Conservation (phyloP, 1,284 basidiomycete genomes). For the Tylopilus sp. region DNA sequence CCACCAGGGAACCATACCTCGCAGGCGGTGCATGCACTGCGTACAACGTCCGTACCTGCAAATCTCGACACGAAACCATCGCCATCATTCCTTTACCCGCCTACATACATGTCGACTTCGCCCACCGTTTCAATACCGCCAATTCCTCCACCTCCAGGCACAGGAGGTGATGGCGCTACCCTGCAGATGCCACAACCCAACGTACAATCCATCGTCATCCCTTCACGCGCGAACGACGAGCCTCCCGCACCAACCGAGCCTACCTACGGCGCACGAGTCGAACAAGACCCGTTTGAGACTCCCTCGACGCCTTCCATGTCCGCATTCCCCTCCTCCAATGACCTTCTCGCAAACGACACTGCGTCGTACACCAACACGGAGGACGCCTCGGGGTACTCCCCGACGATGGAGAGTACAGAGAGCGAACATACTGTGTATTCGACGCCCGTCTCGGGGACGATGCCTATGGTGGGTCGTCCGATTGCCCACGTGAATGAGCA, state of each 20-base stretch:
- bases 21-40: conserved; percentile 63
- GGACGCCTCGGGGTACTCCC: conserved; percentile 4
- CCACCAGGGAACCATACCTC: conserved; percentile 54
- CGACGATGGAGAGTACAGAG: conserved; percentile 17
- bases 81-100: conserved; percentile 41
- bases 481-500: neutral
- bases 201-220: conserved; percentile 37
- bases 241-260: conserved; percentile 42
- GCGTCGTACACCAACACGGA: conserved; percentile 4
- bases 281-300: conserved; percentile 38
- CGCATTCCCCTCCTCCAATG: conserved; percentile 36
- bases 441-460: conserved; percentile 25
- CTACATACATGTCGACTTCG: conserved; percentile 15
- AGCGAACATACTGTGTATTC: conserved; percentile 34
- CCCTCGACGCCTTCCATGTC: conserved; percentile 41
- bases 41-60: conserved; percentile 32
- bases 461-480: conserved; percentile 16
- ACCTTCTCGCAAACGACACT: conserved; percentile 17
- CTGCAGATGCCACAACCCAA: conserved; percentile 11
- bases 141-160: conserved; percentile 27
- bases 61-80: conserved; percentile 33
- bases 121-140: conserved; percentile 18
- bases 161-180: conserved; percentile 8
- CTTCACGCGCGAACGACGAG: conserved; percentile 42
- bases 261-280: conserved; percentile 16